Conservation (phyloP, 495 filamentous ascomycete species). For the Trichocladium antarcticum region DNA sequence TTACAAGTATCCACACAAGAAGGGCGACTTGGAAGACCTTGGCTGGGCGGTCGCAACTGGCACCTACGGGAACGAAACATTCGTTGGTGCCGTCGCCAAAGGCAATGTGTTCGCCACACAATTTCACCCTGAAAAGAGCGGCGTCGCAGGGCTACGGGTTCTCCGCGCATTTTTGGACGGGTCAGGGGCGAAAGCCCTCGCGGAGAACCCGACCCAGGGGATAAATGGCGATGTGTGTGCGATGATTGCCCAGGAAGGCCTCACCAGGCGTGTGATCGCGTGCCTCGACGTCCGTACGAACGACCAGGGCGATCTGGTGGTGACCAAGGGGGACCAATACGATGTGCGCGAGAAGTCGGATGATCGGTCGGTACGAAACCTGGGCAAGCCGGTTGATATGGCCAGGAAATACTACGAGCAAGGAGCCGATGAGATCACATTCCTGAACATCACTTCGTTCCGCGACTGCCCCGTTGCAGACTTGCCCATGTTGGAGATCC, state of each 20-base stretch:
- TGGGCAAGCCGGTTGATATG: slow-evolving; percentile 94
- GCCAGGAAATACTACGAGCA: slow-evolving; percentile 90
- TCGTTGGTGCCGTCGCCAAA: slow-evolving; percentile 79
- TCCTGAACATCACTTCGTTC: slow-evolving; percentile 97
- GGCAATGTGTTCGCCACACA: slow-evolving; percentile 83
- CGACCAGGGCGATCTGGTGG: slow-evolving; percentile 87
- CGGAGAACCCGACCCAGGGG: slow-evolving; percentile 10
- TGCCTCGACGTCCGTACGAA: slow-evolving; percentile 96
- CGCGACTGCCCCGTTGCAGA: slow-evolving; percentile 86
- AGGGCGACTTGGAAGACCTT: slow-evolving; percentile 57
- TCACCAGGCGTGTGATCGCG: slow-evolving; percentile 85
- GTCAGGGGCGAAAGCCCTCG: slow-evolving; percentile 37
- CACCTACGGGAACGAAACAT: slow-evolving; percentile 77
- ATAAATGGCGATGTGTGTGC: not conserved
- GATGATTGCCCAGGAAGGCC: slow-evolving; percentile 41
- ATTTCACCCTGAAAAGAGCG: slow-evolving; percentile 97
- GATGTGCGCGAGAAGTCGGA: slow-evolving; percentile 89
- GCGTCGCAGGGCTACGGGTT: slow-evolving; percentile 71
- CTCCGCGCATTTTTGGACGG: slow-evolving; percentile 76
- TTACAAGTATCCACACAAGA: slow-evolving; percentile 68
- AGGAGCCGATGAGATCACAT: slow-evolving; percentile 92
- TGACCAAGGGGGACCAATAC: slow-evolving; percentile 98
- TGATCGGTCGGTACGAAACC: slow-evolving; percentile 73
- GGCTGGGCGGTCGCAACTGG: slow-evolving; percentile 87
- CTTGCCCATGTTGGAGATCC: slow-evolving; percentile 88